phyloP scores from a whole-genome alignment of 73 alveolate species.

The Paramecium pentaurelia region DNA sequence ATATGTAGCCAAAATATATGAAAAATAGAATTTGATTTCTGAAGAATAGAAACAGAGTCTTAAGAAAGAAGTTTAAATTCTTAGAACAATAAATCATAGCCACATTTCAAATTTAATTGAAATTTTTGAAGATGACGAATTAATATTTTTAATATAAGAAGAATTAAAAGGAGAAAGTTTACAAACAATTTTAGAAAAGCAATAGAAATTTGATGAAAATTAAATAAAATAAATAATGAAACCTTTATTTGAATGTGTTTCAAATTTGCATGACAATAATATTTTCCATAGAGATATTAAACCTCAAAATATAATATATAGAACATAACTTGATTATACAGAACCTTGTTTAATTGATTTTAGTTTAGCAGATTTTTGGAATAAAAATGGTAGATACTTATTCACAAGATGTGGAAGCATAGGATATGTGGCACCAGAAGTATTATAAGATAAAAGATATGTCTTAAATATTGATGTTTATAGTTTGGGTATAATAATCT shows the following conservation, averaged over 20 bases:
- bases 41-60: not conserved
- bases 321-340: not conserved
- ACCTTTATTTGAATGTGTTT: slow-evolving; percentile 6
- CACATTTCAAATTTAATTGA: not conserved
- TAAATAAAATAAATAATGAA: slow-evolving; percentile 57
- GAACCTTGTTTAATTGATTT: slow-evolving; percentile 25
- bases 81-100: not conserved
- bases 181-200: not conserved
- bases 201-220: slow-evolving; percentile 73
- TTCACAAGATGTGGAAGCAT: slow-evolving; percentile 73
- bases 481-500: slow-evolving; percentile 74
- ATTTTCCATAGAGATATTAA: slow-evolving; percentile 58
- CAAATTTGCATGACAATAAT: not conserved
- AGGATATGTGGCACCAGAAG: slow-evolving; percentile 89
- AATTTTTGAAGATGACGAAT: not conserved
- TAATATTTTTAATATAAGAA: not conserved
- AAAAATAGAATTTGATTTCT: not conserved
- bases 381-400: not conserved
- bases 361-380: slow-evolving; percentile 47
- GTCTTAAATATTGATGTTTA: slow-evolving; percentile 77
- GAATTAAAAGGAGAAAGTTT: not conserved
- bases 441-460: slow-evolving; percentile 75
- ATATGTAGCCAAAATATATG: not conserved
- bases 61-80: not conserved
- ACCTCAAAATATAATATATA: slow-evolving; percentile 51